These are phyloP conservation scores for Bruguiera hainesii DNA, from an alignment of 441 rosid species.

Conservation along the genomic window DNA sequence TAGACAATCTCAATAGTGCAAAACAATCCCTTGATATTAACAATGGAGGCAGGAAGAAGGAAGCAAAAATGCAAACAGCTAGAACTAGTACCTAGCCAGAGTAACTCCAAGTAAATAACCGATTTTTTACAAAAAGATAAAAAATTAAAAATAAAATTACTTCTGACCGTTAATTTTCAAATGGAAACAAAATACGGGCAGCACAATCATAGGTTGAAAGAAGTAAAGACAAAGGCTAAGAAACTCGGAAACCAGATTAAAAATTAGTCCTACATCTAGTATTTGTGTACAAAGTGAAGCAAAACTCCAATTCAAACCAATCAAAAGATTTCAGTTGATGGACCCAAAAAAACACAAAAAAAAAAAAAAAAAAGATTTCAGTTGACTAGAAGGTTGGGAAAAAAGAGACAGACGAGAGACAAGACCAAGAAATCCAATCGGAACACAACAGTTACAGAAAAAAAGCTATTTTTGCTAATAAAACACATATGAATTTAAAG, in stretches of 20 bases:
- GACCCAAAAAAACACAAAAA: not conserved
- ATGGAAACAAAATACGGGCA: not conserved
- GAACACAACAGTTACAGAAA: no score
- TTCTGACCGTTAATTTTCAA: no score
- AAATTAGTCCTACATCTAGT: not conserved
- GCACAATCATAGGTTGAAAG: not conserved
- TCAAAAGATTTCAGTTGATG: constrained; percentile 2
- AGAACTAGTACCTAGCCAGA: no score
- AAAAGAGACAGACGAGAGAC: not conserved
- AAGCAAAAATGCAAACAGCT: no score
- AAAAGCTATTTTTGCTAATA: no score
- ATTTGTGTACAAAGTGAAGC: not conserved
- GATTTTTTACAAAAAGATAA: no score
- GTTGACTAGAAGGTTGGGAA: no score
- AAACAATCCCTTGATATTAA: no score
- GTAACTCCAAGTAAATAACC: no score
- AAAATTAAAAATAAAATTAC: no score
- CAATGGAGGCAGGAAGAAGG: no score
- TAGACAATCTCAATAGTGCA: not conserved
- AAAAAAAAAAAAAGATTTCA: not conserved
- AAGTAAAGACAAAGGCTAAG: not conserved
- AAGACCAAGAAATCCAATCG: not conserved
- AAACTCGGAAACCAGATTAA: not conserved
- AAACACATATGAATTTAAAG: not conserved
- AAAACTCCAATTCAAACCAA: constrained; percentile 1